Percentiles rank a stretch among this genome's conserved stretches.
phyloP scores from a whole-genome alignment of 2,329 filamentous ascomycete genomes.

The Pseudogymnoascus sp. region DNA sequence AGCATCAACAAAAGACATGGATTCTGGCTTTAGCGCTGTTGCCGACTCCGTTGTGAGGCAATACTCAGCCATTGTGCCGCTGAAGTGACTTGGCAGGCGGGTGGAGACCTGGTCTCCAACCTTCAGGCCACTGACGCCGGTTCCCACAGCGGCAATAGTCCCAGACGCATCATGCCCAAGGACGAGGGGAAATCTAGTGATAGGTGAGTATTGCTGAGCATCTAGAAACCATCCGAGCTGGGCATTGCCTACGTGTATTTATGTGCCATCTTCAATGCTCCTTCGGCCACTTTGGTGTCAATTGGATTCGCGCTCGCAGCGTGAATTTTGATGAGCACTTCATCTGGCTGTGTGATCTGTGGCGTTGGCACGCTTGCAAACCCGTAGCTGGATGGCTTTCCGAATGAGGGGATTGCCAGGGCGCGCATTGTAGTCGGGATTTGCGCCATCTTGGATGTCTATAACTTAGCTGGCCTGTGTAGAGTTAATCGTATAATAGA shows the following conservation, averaged over 20 bases:
- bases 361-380: constrained; percentile 36
- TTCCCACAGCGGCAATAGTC: constrained; percentile 29
- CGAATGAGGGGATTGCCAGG: constrained; percentile 20
- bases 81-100: constrained; percentile 27
- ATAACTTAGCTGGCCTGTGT: background rate
- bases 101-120: constrained; percentile 32
- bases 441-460: constrained; percentile 15
- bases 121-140: constrained; percentile 25
- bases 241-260: constrained; percentile 27
- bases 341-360: constrained; percentile 34
- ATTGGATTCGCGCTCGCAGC: constrained; percentile 40
- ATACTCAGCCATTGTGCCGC: constrained; percentile 28
- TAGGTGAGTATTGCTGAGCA: background rate
- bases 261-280: constrained; percentile 29
- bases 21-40: constrained; percentile 32
- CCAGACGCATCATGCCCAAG: constrained; percentile 26
- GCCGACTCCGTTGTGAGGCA: constrained; percentile 19
- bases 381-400: constrained; percentile 26
- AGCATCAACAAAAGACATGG: constrained; percentile 36
- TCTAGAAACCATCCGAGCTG: background rate
- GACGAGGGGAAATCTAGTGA: background rate
- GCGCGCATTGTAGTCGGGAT: constrained; percentile 24
- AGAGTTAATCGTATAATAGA: background rate
- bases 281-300: constrained; percentile 37
- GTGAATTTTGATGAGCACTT: constrained; percentile 40